Base-by-base conservation (phyloP, 441 rosid species). In the Jatropha multifida region DNA sequence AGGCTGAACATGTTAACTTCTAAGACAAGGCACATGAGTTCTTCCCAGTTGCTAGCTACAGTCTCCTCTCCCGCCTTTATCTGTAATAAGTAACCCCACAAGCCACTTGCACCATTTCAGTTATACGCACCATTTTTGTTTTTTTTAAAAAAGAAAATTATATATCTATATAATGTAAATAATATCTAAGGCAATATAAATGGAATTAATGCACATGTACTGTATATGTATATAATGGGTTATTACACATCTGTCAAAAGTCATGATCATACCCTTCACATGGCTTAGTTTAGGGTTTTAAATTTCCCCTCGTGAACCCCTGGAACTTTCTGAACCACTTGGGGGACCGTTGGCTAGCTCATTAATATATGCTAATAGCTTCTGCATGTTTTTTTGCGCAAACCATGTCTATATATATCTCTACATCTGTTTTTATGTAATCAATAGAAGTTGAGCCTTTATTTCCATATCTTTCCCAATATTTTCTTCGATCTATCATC, bases 201-300 rank as follows among this genome's bases (percentile, higher is more conserved):
- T 27, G 49, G 65, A 59, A 75, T 71, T 15, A 65, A 72, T 76
- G 69, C 61, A 46, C 67, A 62, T 68, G 77, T 42, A 32, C 49
- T 65, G 52, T 44, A 60, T 18, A 40, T 23, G 7, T 8, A 56
- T 15, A 40, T 51, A 49, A 1, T 68, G 52, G 67, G 18, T 46
- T 73, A 56, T 17, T 61, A 17, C 5, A 6, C 23, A 49, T 58
- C 55, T 60, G 81, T 61, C 72, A 61, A 74, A 79, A 64, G 81
- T 83, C 74, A 74, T 81, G 54, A 72, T 80, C 76, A 79, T 69
- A 27, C 32, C 55, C 60, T 59, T 55, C 86, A 82, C 86, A 76
- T 83, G 86, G 82, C 58, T 59, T 26, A 26, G 12, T 65, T 5
- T 46, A 73, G 70, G 65, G 64, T 56, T 68, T 55, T 70, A 52